phyloP scores from a whole-genome alignment of 306 rosid species.

The Comarum palustre region DNA sequence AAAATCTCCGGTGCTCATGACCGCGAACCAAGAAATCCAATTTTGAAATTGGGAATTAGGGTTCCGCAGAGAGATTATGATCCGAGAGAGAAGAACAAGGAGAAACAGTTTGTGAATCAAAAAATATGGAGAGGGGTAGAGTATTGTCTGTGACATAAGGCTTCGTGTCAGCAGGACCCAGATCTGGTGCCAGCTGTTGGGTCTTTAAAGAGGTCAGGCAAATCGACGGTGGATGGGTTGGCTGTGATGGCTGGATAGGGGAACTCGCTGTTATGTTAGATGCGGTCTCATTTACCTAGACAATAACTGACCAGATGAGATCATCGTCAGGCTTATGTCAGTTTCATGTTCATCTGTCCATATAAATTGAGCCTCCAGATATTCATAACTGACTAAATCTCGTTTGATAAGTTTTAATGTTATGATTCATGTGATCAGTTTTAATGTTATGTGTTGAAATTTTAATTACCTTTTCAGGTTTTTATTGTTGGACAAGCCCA shows the following conservation, averaged over 20 bases:
- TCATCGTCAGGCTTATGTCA: too few species aligned
- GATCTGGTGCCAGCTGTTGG: neutral
- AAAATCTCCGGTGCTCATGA: conserved; percentile 41
- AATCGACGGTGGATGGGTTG: neutral
- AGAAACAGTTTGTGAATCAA: conserved; percentile 9
- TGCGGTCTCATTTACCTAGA: too few species aligned
- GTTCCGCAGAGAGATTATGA: neutral
- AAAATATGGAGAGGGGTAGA: neutral
- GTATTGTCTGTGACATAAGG: neutral
- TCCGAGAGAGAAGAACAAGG: conserved; percentile 10
- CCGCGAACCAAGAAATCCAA: conserved; percentile 6
- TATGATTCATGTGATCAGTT: too few species aligned
- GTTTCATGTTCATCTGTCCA: too few species aligned
- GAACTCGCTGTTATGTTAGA: neutral
- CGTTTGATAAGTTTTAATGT: too few species aligned
- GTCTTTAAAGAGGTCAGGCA: neutral
- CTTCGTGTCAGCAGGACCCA: neutral
- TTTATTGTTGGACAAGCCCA: neutral
- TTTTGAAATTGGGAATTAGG: conserved; percentile 5
- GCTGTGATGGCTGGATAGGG: neutral
- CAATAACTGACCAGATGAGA: too few species aligned
- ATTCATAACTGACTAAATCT: too few species aligned
- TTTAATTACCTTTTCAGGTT: neutral
- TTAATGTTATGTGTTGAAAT: too few species aligned
- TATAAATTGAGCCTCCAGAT: too few species aligned